Evolutionary conservation across 768 basidiomycete genomes (phyloP).

Genomic region (Naematelia encephala): DNA sequence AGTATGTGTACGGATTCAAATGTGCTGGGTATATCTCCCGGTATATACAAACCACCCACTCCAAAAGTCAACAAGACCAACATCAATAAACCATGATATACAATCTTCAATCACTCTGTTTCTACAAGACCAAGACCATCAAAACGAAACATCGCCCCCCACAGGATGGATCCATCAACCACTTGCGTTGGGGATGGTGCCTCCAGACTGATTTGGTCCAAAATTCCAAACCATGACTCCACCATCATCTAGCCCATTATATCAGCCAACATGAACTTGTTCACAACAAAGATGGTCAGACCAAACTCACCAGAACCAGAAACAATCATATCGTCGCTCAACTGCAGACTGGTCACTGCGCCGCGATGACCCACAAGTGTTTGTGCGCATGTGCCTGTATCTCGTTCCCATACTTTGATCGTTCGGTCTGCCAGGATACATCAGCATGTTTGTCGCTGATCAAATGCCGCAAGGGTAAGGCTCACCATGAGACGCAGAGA

Average conservation of each 20-base stretch:
- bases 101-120: no score
- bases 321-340: conserved; percentile 92
- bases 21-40: no score
- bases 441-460: conserved; percentile 1
- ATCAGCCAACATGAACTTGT: background rate
- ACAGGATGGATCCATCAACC: background rate
- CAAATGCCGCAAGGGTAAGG: conserved; percentile 8
- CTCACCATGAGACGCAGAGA: conserved; percentile 86
- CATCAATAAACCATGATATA: no score
- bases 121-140: no score
- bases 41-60: no score
- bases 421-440: conserved; percentile 24
- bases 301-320: conserved; percentile 65
- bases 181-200: background rate
- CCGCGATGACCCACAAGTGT: conserved; percentile 92
- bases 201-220: conserved; percentile 29
- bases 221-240: conserved; percentile 78
- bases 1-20: no score
- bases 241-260: conserved; percentile 62
- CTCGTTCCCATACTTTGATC: conserved; percentile 83
- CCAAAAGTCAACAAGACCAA: no score
- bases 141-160: background rate
- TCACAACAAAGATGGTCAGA: background rate
- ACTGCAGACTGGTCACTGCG: conserved; percentile 82
- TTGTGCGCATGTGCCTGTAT: conserved; percentile 77